Evolutionary conservation across 257 asterid species (phyloP).

Genomic region (Fraxinus excelsior): DNA sequence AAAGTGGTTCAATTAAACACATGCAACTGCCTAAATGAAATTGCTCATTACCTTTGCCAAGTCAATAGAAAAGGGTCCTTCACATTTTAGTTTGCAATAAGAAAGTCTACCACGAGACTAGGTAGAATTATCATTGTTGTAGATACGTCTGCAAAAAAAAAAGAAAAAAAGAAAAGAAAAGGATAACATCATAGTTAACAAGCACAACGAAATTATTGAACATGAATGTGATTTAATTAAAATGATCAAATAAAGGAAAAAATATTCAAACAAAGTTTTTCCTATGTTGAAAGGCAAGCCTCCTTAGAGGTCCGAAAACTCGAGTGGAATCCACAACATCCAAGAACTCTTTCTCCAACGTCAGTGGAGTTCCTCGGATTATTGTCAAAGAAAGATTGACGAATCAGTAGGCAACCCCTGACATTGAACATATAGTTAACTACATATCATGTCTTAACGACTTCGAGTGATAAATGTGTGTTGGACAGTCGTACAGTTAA

Average conservation of each 20-base stretch:
- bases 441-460: background rate
- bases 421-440: constrained; percentile 19
- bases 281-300: constrained; percentile 89
- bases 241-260: background rate
- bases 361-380: constrained; percentile 66
- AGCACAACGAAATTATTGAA: background rate
- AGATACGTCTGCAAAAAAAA: constrained; percentile 60
- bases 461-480: no score
- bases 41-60: constrained; percentile 65
- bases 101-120: constrained; percentile 67
- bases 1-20: no score
- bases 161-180: no score
- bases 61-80: constrained; percentile 66
- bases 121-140: constrained; percentile 90
- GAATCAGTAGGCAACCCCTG: no score
- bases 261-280: constrained; percentile 14
- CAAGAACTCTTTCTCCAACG: constrained; percentile 88
- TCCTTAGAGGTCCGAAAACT: constrained; percentile 78
- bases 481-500: no score
- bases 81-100: constrained; percentile 70
- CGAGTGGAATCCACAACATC: constrained; percentile 85
- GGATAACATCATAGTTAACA: background rate
- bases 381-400: constrained; percentile 81
- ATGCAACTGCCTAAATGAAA: background rate
- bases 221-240: background rate